Evolutionary conservation across 768 basidiomycete genomes (phyloP), one percentile per base, ranked within the genome.

Genomic region (Kwoniella mangroviensis): DNA sequence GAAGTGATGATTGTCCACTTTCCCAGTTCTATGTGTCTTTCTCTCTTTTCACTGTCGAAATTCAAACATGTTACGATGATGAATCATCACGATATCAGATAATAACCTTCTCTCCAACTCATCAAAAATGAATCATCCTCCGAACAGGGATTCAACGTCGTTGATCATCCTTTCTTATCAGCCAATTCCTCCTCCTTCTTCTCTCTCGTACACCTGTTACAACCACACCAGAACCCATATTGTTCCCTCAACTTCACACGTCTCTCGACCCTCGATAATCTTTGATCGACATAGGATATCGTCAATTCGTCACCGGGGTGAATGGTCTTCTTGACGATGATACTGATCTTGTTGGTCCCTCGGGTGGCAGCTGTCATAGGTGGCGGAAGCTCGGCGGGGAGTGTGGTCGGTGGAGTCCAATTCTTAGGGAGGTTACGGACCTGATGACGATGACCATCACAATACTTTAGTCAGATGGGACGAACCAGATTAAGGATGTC

Each of bases 251-350:
- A 75, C 55, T 86, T 70, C n/a, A 84, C 45, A 12, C 69, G 28
- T 11, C 83, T 52, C 41, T 69, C 73, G 2, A 74, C 74, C 22
- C 79, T 61, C 9, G 62, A 60, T 24, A 73, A 49, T 10, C 22
- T 83, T 0, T 92, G 91, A 77, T 94, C 86, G 57, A 93, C 91
- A 76, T 96, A 95, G 0, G 90, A 70, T 10, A 93, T 88, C 1
- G 88, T 67, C 26, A 94, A 86, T 82, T 95, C 93, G 67, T 93
- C 89, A 1, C 92, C 92, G 0, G 85, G 81, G 24, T 86, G 84
- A 64, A 97, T 90, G 21, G 87, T 85, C 11, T 85, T 81, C 65
- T 86, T 88, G 4, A 93, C 90, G n/a, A 92, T 81, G 26, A 93
- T 79, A 0, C 91, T 89, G 79, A 96, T 91, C 40, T 69, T 70